Evolutionary conservation across 2,329 filamentous ascomycete genomes (phyloP).

Genomic region (Hymenoscyphus salicellus): DNA sequence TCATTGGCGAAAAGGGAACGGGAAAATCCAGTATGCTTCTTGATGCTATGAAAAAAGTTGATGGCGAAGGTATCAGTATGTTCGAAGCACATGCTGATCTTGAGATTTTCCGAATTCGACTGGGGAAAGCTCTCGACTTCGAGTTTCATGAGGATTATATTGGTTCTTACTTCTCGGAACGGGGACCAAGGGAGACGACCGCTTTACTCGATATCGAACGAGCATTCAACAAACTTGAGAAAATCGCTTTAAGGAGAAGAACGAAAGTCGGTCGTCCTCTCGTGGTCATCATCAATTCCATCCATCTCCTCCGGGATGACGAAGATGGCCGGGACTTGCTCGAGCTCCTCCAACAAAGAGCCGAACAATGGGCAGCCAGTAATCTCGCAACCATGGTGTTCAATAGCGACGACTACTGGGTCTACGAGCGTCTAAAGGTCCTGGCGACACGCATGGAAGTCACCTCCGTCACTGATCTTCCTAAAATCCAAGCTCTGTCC

Average conservation of each 20-base stretch:
- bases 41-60: conserved; percentile 88
- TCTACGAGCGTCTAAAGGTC: conserved; percentile 90
- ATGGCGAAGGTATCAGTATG: conserved; percentile 88
- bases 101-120: conserved; percentile 88
- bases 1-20: conserved; percentile 93
- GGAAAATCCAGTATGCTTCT: conserved; percentile 97
- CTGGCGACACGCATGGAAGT: conserved; percentile 94
- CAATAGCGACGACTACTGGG: conserved; percentile 98
- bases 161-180: conserved; percentile 90
- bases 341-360: conserved; percentile 90
- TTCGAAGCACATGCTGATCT: conserved; percentile 93
- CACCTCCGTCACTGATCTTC: conserved; percentile 77
- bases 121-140: conserved; percentile 92
- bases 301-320: conserved; percentile 86
- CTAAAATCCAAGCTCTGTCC: conserved; percentile 70
- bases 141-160: conserved; percentile 99
- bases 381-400: conserved; percentile 90
- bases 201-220: conserved; percentile 93
- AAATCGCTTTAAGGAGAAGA: conserved; percentile 76
- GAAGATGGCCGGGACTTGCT: conserved; percentile 90
- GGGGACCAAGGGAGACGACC: conserved; percentile 85
- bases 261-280: conserved; percentile 62
- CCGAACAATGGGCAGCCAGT: conserved; percentile 92
- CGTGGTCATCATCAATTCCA: conserved; percentile 90
- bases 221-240: conserved; percentile 96